Conservation (phyloP, 2,329 filamentous ascomycete genomes). For the Nigrospora osmanthi region DNA sequence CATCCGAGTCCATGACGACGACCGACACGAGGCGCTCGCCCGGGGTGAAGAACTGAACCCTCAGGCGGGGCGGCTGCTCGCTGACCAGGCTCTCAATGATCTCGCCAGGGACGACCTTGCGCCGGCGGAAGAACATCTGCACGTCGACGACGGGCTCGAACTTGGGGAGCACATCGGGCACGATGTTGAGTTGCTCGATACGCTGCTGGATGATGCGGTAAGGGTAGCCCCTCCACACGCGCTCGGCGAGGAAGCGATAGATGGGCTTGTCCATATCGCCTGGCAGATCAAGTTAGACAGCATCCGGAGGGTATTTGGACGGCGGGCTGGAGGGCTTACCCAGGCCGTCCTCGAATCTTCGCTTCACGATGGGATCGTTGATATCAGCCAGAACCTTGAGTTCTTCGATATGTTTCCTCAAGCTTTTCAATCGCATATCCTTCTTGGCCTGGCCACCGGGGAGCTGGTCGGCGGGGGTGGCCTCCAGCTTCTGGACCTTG, state of each 20-base stretch:
- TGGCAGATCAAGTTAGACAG: constrained; percentile 27
- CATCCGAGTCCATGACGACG: constrained; percentile 82
- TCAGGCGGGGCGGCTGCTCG: constrained; percentile 66
- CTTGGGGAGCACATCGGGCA: constrained; percentile 79
- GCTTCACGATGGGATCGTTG: constrained; percentile 91
- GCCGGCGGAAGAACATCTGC: constrained; percentile 68
- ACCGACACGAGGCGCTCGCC: constrained; percentile 78
- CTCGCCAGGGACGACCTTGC: constrained; percentile 65
- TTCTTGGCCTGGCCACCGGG: constrained; percentile 58
- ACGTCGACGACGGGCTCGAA: constrained; percentile 75
- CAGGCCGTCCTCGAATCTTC: constrained; percentile 83
- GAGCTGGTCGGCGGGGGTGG: constrained; percentile 45
- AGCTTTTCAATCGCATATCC: constrained; percentile 57
- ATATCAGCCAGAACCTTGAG: constrained; percentile 88
- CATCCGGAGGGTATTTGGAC: not conserved
- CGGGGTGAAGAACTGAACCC: constrained; percentile 76
- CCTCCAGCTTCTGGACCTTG: constrained; percentile 61
- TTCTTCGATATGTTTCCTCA: constrained; percentile 65
- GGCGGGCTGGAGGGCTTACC: constrained; percentile 47
- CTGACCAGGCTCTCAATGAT: constrained; percentile 69
- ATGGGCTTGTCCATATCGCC: constrained; percentile 95
- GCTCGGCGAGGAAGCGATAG: constrained; percentile 81
- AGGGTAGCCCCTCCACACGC: constrained; percentile 81
- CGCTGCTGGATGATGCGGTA: constrained; percentile 75
- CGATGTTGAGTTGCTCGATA: constrained; percentile 75